These are phyloP conservation scores for Endogone sp. DNA, from an alignment of 192 early-diverging fungal genomes.

Conservation along the genomic window DNA sequence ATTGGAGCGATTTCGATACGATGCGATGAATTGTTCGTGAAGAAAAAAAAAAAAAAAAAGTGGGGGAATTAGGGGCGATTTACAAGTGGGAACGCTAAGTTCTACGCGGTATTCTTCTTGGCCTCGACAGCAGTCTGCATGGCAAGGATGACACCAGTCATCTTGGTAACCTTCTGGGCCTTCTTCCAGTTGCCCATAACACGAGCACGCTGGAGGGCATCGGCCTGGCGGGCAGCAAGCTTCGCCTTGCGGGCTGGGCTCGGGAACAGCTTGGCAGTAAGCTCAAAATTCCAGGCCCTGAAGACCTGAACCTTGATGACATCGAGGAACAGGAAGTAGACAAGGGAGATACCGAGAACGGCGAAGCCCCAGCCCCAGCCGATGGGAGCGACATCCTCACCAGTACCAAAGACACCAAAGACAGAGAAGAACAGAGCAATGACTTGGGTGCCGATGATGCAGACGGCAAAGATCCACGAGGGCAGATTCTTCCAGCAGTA, in stretches of 20 bases:
- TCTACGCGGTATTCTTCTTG: background rate
- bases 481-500: conserved; percentile 83
- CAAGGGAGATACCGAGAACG: conserved; percentile 64
- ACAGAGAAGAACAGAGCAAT: conserved; percentile 75
- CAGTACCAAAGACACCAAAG: conserved; percentile 49
- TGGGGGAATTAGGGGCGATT: background rate
- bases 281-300: conserved; percentile 78
- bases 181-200: conserved; percentile 28
- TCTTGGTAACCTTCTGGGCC: conserved; percentile 20
- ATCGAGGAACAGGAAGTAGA: conserved; percentile 75
- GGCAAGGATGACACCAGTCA: conserved; percentile 19
- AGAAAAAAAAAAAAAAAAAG: too few relatives aligned
- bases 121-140: conserved; percentile 28
- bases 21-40: background rate
- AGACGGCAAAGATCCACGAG: conserved; percentile 61
- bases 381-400: conserved; percentile 13
- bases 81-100: background rate
- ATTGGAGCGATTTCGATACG: background rate
- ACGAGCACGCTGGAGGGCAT: conserved; percentile 39
- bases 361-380: conserved; percentile 65
- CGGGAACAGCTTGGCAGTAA: conserved; percentile 79
- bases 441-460: conserved; percentile 79
- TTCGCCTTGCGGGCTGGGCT: conserved; percentile 51
- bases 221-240: conserved; percentile 47
- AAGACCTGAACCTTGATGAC: conserved; percentile 78